Conservation (phyloP, 257 asterid species). For the Solanum dulcamara region DNA sequence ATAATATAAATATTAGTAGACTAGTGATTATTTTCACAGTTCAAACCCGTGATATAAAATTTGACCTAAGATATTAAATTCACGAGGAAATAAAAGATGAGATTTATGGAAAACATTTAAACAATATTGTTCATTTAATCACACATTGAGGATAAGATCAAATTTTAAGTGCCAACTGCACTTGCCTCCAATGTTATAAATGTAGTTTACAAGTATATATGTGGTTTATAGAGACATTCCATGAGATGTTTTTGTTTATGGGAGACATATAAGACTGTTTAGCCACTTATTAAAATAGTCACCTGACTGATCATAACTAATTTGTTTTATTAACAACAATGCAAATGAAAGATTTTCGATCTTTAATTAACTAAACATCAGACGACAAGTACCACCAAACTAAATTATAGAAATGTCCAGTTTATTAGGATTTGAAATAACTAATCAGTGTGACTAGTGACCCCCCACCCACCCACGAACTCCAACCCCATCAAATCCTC, state of each 20-base stretch:
- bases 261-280: not conserved
- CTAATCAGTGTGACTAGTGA: not conserved
- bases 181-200: not conserved
- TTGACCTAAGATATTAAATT: not conserved
- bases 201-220: not conserved
- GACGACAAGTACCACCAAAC: not conserved
- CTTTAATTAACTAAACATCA: not conserved
- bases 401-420: not conserved
- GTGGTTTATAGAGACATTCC: not conserved
- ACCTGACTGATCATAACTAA: not conserved
- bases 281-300: not conserved
- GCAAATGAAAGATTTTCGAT: not conserved
- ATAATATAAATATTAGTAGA: not conserved
- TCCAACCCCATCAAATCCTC: not conserved
- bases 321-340: not conserved
- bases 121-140: not conserved
- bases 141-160: not conserved
- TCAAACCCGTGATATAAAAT: not conserved
- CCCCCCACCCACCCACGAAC: not conserved
- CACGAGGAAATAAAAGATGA: not conserved
- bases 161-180: not conserved
- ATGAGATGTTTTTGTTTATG: not conserved
- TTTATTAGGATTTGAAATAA: not conserved
- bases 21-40: not conserved
- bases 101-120: not conserved